Evolutionary conservation across 805 yeast species (phyloP).

Genomic region (Helenozyma rhizophorensis): DNA sequence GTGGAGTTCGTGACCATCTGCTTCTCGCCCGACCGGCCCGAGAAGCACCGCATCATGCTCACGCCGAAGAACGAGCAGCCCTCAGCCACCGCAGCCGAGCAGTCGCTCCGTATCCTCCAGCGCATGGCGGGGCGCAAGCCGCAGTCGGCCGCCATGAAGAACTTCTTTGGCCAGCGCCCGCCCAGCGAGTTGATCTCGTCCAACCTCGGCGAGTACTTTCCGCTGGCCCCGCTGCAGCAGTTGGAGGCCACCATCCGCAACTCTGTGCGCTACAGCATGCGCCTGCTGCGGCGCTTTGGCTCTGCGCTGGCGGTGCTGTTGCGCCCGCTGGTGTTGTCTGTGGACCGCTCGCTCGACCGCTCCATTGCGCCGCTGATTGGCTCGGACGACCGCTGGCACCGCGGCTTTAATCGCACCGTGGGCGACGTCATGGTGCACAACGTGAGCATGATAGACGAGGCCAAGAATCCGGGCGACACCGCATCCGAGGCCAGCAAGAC

Average conservation of each 20-base stretch:
- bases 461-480: slow-evolving; percentile 25
- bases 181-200: slow-evolving; percentile 89
- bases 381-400: slow-evolving; percentile 9
- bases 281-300: slow-evolving; percentile 43
- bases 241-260: slow-evolving; percentile 78
- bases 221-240: slow-evolving; percentile 67
- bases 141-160: slow-evolving; percentile 28
- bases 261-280: slow-evolving; percentile 73
- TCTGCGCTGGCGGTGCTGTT: slow-evolving; percentile 10
- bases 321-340: slow-evolving; percentile 20
- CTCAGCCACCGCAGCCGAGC: slow-evolving; percentile 51
- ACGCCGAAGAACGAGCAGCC: slow-evolving; percentile 66
- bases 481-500: slow-evolving; percentile 25
- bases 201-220: slow-evolving; percentile 87
- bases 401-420: slow-evolving; percentile 39
- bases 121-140: slow-evolving; percentile 15
- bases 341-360: slow-evolving; percentile 11
- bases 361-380: slow-evolving; percentile 1
- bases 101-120: slow-evolving; percentile 45
- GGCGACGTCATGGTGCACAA: slow-evolving; percentile 61
- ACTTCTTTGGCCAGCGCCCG: slow-evolving; percentile 84
- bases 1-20: slow-evolving; percentile 80
- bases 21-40: slow-evolving; percentile 66
- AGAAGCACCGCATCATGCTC: slow-evolving; percentile 65
- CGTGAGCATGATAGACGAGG: slow-evolving; percentile 52